Base-by-base conservation (phyloP, 257 asterid species). In the Fraxinus americana region DNA sequence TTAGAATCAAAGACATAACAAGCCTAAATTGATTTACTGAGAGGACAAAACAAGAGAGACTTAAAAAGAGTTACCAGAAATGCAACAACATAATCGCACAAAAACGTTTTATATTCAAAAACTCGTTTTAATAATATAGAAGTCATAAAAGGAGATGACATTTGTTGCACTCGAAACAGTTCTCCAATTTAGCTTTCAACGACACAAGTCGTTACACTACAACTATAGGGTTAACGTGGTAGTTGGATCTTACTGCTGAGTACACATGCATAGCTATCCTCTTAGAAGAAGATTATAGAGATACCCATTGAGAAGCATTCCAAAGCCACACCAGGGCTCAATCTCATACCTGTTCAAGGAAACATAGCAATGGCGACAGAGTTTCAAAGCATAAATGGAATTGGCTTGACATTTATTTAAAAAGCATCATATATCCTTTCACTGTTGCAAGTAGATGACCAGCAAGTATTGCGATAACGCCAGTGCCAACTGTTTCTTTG, bases 241-340 rank as follows among this genome's bases (percentile, higher is more conserved):
- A 7, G 29, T 36, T 59, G 76, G 65, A 63, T 83, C 84, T 81
- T 52, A 77, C 75, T 0, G 41, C 73, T 67, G 38, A 71, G 61
- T 2, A 17, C 61, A 17, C 21, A 43, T 12, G 57, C 70, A 63
- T 35, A 80, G n/a, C 82, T 78, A 65, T 43, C 74, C 85, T 39
- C 36, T 91, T 84, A 90, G 43, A 38, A 38, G 43, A 8, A 38
- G 43, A 38, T 38, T 8, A 38, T 8, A 38, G 12, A 38, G 2
- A 38, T 7, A 38, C 12, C 2, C 43, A 38, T 38, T 38, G 43
- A 0, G 2, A 38, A 8, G 43, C 12, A 38, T 8, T 12, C 43
- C 43, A 8, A 38, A 41, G 48, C 48, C 48, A 92, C 93, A 94
- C 97, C 92, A 78, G 98, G 98, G 89, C 98, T 90, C 88, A 94